A percentile compares a stretch with the other conserved stretches of the same genome.
Evolutionary conservation across 129 eudicot genomes (phyloP).

Genomic region (Flaveria bidentis): DNA sequence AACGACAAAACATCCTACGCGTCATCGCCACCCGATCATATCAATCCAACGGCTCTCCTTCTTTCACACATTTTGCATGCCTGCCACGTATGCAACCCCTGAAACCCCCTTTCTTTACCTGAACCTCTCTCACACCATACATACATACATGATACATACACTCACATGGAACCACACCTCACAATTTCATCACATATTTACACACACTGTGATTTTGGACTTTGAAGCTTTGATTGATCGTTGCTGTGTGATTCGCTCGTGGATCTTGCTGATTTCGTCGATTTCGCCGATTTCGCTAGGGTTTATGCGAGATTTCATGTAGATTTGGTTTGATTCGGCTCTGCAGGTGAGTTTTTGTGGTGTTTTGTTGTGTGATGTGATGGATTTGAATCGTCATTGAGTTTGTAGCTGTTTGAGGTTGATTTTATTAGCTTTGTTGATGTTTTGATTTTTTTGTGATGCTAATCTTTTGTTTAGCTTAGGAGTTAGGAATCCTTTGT

Average conservation of each 20-base stretch:
- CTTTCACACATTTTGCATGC: constrained; percentile 35
- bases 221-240: constrained; percentile 19
- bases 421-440: background rate
- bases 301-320: constrained; percentile 19
- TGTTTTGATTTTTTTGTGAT: constrained; percentile 9
- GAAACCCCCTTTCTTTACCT: constrained; percentile 28
- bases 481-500: too few relatives aligned
- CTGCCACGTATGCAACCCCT: constrained; percentile 35
- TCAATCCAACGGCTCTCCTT: constrained; percentile 26
- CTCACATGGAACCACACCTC: constrained; percentile 21
- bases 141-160: background rate
- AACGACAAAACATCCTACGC: constrained; percentile 27
- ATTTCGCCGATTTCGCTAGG: constrained; percentile 11
- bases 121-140: constrained; percentile 11
- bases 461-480: too few relatives aligned
- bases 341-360: constrained; percentile 17
- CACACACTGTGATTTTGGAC: background rate
- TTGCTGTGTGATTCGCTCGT: background rate
- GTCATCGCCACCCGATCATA: constrained; percentile 34
- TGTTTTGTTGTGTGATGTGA: background rate
- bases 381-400: constrained; percentile 26
- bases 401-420: background rate
- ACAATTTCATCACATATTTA: too few relatives aligned
- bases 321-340: constrained; percentile 22
- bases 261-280: constrained; percentile 26